Evolutionary conservation across 2,329 filamentous ascomycete genomes (phyloP), one percentile per base, ranked within the genome.

Genomic region (Ambrosiella xylebori): DNA sequence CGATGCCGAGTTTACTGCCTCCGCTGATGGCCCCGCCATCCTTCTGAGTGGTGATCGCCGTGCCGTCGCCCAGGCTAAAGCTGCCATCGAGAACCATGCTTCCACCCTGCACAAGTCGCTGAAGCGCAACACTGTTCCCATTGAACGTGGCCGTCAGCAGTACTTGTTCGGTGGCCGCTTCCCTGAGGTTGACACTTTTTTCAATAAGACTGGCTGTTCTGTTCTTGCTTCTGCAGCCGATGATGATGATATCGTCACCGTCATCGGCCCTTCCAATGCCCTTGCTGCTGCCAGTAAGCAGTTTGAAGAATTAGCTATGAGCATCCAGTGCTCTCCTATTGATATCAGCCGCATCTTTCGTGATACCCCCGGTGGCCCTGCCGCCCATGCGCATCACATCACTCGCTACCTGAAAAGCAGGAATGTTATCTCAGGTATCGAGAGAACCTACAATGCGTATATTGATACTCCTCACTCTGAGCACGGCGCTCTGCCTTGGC

Each of bases 121-220:
- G 54, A 80, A 84, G 47, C 74, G 93, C 54, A 82, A 93, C 64
- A 84, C 94, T 69, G 74, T 89, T 47, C 80, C 85, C 5, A 88
- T 97, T 64, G 86, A 91, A 69, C 84, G 85, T 62, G 88, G 88
- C 54, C 83, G 88, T 56, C 93, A 97, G 68, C 90, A 95, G 68
- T 97, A 96, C 74, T 93, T 98, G 66, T 83, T 95, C 62, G 91
- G 91, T 39, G 83, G 91, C 61, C 80, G 84, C 61, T 89, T 87
- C 61, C 79, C 86, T 61, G 82, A 87, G 15, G 76, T 88, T 39
- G 82, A 96, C 59, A 82, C 95, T 51, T 96, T 98, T 74, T 82
- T 96, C 63, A 78, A 83, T 51, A 82, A 95, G 66, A 97, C 93
- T 59, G 91, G 91, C 62, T 98, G 93, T 70, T 81, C 86, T 49